Evolutionary conservation across 2,329 filamentous ascomycete genomes (phyloP), one percentile per base, ranked within the genome.

Genomic region (Colletotrichum phormii): DNA sequence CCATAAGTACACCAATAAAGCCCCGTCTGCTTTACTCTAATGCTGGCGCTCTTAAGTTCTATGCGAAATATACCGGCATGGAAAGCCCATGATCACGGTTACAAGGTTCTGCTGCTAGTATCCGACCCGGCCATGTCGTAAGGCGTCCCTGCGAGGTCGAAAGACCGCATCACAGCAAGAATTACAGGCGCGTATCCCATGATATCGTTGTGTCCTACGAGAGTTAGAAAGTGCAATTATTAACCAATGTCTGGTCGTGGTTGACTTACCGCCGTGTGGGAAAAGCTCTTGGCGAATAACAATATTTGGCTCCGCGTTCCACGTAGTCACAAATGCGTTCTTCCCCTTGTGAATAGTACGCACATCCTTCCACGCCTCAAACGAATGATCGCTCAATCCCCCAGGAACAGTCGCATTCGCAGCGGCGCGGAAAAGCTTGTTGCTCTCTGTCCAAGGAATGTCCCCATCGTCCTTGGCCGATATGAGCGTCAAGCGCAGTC

Each of bases 381-480:
- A 86, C 1, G 80, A 80, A 5, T 78, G 80, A 3, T 83, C 80
- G 35, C 82, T 81, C 9, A 84, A 64, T 0, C 77, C 77, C 6
- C 80, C 80, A 55, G 79, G 76, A 2, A 84, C 79, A 1, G 86
- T 85, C 57, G 89, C 88, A 65, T 86, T 87, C 2, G 89, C 89
- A 0, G 91, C 89, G 0, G 88, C 86, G 35, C 84, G 84, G 79
- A 94, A 94, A 1, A 94, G 82, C 75, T 85, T 86, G 76, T 92
- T 88, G 55, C 91, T 90, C 78, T 95, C 91, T 1, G 84, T 87
- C 84, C 90, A 96, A 0, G 94, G 91, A 72, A 98, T 98, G 77
- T 98, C 94, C 71, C 85, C 84, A 80, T 98, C 96, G 78, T 98
- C 90, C 66, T 89, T 88, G 18, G 95, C 94, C 77, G 98, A 96